Base-by-base conservation (phyloP, 805 yeast species). In the Torulaspora gathmanii region DNA sequence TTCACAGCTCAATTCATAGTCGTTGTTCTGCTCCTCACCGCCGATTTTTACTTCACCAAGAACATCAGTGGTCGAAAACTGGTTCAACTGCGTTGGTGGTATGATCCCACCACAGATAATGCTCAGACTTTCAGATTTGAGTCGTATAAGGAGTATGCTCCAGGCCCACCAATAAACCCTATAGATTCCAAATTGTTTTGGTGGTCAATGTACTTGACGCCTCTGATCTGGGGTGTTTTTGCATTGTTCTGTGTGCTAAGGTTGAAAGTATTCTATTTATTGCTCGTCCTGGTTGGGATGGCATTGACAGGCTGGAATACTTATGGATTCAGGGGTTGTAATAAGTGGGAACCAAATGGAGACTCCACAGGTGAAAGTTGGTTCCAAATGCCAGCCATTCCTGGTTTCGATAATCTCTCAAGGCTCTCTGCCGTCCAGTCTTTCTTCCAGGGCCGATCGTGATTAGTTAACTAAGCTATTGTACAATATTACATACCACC, bases 11-110 rank as follows among this genome's bases (percentile, higher is more conserved):
- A 87, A 56, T 91, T 93, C 71, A 89, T 91, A 12, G 63, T 80
- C 5, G 81, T 88, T 17, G 79, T 90, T 2, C 69, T 93, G 13
- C 68, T 89, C 15, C 73, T 87, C 16, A 86, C 96, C 0, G 87
- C 88, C 1, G 99, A 91, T 64, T 91, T 91, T 60, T 91, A 97
- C 95, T 84, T 86, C 60, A 80, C 87, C 19, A 93, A 91, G 61
- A 91, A 91, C 65, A 85, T 91, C 20, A 74, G 95, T 16, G 99
- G 99, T 1, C 71, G 98, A 47, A 74, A 87, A 45, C 67, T 91
- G 45, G 97, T 93, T 4, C 98, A 97, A 0, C 72, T 93, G 52
- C 75, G 95, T 52, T 91, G 99, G 99, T 91, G 98, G 96, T 93
- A 91, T 62, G 97, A 91, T 61, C 47, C 52, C 3, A 74, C 89